Conservation (phyloP, 106 monocot genomes). For the Ottelia alismoides region DNA sequence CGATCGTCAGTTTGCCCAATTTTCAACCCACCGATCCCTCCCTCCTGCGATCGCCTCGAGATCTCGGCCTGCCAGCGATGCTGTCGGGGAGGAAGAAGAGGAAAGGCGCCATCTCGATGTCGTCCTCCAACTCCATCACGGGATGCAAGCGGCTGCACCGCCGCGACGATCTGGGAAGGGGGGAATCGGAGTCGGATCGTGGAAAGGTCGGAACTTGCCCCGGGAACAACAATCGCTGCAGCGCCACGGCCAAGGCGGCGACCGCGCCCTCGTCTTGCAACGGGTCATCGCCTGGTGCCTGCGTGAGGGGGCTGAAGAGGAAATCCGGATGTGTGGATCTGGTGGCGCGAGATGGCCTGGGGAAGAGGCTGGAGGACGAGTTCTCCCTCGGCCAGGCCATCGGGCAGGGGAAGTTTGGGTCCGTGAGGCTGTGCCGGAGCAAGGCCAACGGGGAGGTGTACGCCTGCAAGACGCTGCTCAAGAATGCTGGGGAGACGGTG, state of each 20-base stretch:
- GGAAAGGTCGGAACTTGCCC: constrained; percentile 8
- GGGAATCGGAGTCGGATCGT: neutral
- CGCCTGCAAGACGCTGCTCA: constrained; percentile 59
- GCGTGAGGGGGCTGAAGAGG: constrained; percentile 52
- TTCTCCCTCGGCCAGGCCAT: constrained; percentile 41
- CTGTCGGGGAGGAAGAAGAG: constrained; percentile 20
- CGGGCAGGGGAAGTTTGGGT: constrained; percentile 68
- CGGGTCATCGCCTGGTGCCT: constrained; percentile 20
- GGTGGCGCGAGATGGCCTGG: constrained; percentile 32
- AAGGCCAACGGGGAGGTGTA: constrained; percentile 28
- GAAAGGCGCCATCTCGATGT: constrained; percentile 11
- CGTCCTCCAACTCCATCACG: neutral
- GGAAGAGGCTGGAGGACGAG: constrained; percentile 49
- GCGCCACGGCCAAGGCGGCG: constrained; percentile 15
- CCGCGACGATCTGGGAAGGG: constrained; percentile 8
- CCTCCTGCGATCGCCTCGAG: too few relatives aligned
- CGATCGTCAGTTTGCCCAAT: too few relatives aligned
- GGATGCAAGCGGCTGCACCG: constrained; percentile 15
- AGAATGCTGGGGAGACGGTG: constrained; percentile 70
- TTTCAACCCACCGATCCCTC: too few relatives aligned
- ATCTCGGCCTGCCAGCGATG: constrained; percentile 9
- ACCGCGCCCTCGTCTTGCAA: constrained; percentile 36
- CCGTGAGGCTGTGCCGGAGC: constrained; percentile 42
- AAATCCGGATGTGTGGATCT: constrained; percentile 70
- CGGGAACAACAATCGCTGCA: neutral